phyloP scores from a whole-genome alignment of 805 yeast genomes.

The Candida saitoana region DNA sequence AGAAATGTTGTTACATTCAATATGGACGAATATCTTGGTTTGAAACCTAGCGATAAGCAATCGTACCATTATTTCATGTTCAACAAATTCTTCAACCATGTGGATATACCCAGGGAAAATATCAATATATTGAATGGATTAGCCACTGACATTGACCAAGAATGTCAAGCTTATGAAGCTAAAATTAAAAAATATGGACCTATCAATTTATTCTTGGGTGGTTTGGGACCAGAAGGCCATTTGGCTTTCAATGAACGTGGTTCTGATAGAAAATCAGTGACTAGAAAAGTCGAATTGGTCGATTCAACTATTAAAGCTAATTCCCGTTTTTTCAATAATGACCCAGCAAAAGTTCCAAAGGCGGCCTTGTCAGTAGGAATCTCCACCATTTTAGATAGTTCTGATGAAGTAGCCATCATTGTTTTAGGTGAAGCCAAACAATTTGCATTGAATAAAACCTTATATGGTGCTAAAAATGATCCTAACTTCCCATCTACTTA shows the following conservation, averaged over 20 bases:
- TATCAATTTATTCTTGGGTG: slow-evolving; percentile 54
- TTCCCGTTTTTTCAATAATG: slow-evolving; percentile 48
- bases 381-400: slow-evolving; percentile 52
- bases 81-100: slow-evolving; percentile 51
- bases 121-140: slow-evolving; percentile 54
- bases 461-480: slow-evolving; percentile 34
- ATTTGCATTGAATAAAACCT: slow-evolving; percentile 45
- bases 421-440: slow-evolving; percentile 48
- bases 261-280: slow-evolving; percentile 40
- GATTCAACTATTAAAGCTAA: slow-evolving; percentile 51
- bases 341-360: slow-evolving; percentile 45
- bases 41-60: slow-evolving; percentile 45
- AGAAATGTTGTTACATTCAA: slow-evolving; percentile 54
- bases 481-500: slow-evolving; percentile 47
- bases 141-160: slow-evolving; percentile 40
- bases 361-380: slow-evolving; percentile 54
- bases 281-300: slow-evolving; percentile 46
- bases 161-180: slow-evolving; percentile 47
- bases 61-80: slow-evolving; percentile 58
- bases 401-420: slow-evolving; percentile 48
- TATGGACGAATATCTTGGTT: slow-evolving; percentile 58
- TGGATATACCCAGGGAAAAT: slow-evolving; percentile 49
- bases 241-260: slow-evolving; percentile 60
- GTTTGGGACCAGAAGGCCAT: slow-evolving; percentile 60
- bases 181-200: slow-evolving; percentile 46